Conservation (phyloP, 148 eudicot species). For the Oxyria digyna region DNA sequence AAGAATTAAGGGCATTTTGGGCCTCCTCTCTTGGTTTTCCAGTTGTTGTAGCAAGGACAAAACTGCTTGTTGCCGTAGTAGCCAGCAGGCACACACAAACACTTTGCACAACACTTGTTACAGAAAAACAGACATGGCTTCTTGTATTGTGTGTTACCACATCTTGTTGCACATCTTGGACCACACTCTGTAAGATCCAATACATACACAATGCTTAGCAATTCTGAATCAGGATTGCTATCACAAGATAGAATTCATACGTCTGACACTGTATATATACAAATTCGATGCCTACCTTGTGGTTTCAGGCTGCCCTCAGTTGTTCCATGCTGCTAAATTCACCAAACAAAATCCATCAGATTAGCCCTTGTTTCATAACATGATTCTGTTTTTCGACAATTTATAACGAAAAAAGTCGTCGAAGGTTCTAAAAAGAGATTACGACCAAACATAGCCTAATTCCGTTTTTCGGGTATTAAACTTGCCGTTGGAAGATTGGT, state of each 20-base stretch:
- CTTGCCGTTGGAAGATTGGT: neutral
- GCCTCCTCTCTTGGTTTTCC: conserved; percentile 12
- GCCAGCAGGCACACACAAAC: conserved; percentile 6
- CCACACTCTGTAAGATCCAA: neutral
- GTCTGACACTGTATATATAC: neutral
- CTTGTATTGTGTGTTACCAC: conserved; percentile 9
- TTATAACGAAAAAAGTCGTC: too few relatives aligned
- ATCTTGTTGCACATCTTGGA: conserved; percentile 7
- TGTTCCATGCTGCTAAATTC: conserved; percentile 1
- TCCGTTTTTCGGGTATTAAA: neutral
- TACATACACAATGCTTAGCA: neutral
- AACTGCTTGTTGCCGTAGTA: conserved; percentile 4
- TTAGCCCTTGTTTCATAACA: neutral
- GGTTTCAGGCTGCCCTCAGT: conserved; percentile 1
- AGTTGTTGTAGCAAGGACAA: conserved; percentile 9
- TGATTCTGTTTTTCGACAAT: too few relatives aligned
- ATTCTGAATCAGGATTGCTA: too few relatives aligned
- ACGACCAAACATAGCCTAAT: neutral
- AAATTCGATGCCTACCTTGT: neutral
- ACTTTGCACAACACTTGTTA: conserved; percentile 9
- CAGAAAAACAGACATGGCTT: conserved; percentile 8
- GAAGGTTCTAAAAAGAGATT: neutral
- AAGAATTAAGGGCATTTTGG: conserved; percentile 8
- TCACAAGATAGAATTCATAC: too few relatives aligned
- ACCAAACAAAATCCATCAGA: neutral